Conservation (phyloP, 257 asterid genomes). For the Prunella vulgaris region DNA sequence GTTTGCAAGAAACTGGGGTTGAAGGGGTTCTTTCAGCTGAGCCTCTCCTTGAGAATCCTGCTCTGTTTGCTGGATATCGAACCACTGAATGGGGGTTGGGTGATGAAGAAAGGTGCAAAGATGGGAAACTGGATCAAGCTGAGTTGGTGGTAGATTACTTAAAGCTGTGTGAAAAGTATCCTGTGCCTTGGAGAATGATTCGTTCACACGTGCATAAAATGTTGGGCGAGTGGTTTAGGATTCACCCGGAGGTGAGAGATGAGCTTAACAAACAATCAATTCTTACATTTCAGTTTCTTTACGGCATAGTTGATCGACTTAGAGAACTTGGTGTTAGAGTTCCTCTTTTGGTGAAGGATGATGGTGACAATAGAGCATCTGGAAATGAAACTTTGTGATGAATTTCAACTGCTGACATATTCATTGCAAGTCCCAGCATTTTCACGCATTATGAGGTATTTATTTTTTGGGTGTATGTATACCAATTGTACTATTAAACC, state of each 20-base stretch:
- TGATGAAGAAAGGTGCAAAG: conserved; percentile 35
- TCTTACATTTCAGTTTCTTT: conserved; percentile 76
- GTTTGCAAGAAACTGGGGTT: conserved; percentile 69
- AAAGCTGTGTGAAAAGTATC: conserved; percentile 70
- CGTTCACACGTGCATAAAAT: conserved; percentile 92
- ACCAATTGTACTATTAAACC: neutral
- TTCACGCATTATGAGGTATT: neutral
- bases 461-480: neutral
- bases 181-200: conserved; percentile 96
- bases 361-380: conserved; percentile 1
- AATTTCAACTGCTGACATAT: neutral
- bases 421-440: neutral
- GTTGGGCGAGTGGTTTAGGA: conserved; percentile 87
- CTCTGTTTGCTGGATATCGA: conserved; percentile 80
- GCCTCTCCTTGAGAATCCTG: conserved; percentile 92
- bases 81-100: conserved; percentile 64
- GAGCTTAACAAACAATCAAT: conserved; percentile 61
- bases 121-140: conserved; percentile 64
- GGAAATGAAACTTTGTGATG: conserved; percentile 28
- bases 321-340: conserved; percentile 57
- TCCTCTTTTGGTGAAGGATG: conserved; percentile 62
- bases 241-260: conserved; percentile 70
- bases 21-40: conserved; percentile 94
- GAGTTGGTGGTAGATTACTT: conserved; percentile 66
- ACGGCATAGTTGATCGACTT: conserved; percentile 59